A percentile compares a stretch with the other conserved stretches of the same genome.
These are phyloP conservation scores for Cichorium intybus DNA, from an alignment of 140 eudicot genomes.

Conservation along the genomic window DNA sequence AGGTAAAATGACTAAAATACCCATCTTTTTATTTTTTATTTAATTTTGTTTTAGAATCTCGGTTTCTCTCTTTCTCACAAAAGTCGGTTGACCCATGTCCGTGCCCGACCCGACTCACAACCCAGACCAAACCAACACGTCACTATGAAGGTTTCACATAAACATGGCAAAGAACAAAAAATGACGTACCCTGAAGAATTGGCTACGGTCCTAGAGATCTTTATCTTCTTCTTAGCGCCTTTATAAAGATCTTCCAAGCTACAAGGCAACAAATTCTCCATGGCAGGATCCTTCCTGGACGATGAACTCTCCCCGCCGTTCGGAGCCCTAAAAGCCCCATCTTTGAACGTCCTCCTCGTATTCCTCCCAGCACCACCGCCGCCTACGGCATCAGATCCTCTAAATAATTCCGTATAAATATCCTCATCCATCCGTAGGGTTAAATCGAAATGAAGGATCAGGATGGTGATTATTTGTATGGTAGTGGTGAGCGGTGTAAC, in stretches of 20 bases:
- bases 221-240: constrained; percentile 81
- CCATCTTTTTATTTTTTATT: too few relatives aligned
- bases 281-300: constrained; percentile 59
- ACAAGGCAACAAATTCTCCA: constrained; percentile 76
- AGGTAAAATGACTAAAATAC: too few relatives aligned
- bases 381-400: constrained; percentile 35
- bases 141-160: neutral
- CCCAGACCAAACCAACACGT: too few relatives aligned
- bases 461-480: constrained; percentile 36
- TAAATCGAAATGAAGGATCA: constrained; percentile 60
- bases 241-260: constrained; percentile 76
- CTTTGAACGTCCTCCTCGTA: constrained; percentile 37
- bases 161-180: neutral
- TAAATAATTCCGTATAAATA: constrained; percentile 75
- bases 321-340: constrained; percentile 35
- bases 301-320: constrained; percentile 37
- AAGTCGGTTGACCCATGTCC: too few relatives aligned
- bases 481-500: constrained; percentile 14
- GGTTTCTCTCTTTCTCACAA: too few relatives aligned
- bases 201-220: constrained; percentile 30
- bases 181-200: neutral
- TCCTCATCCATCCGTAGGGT: constrained; percentile 91
- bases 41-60: too few relatives aligned
- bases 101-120: too few relatives aligned
- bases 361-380: constrained; percentile 22